These are phyloP conservation scores for Cercospora janseana DNA, from an alignment of 2,329 filamentous ascomycete genomes.

Conservation along the genomic window DNA sequence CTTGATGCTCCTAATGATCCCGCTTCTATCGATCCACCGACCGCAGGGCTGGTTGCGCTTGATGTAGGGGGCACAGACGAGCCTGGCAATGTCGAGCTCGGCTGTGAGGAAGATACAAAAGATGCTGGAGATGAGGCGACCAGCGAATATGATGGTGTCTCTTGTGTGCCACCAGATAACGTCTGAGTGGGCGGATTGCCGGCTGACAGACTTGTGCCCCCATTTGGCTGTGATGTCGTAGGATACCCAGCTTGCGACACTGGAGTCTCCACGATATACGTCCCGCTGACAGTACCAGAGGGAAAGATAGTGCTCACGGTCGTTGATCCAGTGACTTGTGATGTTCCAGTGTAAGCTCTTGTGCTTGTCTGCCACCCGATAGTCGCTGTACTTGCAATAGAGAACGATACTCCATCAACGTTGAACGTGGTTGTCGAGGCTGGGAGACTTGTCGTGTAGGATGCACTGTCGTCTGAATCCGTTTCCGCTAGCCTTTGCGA, in stretches of 20 bases:
- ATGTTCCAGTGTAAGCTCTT: conserved; percentile 11
- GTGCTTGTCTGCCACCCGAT: conserved; percentile 14
- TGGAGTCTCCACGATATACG: conserved; percentile 13
- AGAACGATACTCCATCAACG: background rate
- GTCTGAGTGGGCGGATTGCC: too few relatives aligned
- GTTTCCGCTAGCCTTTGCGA: conserved; percentile 12
- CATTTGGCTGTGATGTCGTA: background rate
- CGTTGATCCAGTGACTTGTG: conserved; percentile 13
- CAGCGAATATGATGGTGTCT: background rate
- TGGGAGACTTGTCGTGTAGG: conserved; percentile 1
- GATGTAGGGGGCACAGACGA: background rate
- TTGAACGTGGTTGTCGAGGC: background rate
- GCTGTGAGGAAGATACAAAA: background rate
- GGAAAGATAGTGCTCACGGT: conserved; percentile 18
- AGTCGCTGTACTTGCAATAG: conserved; percentile 13
- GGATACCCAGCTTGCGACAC: background rate
- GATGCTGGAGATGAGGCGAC: background rate
- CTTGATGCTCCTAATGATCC: background rate
- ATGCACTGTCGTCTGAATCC: conserved; percentile 7
- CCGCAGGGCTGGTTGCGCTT: background rate
- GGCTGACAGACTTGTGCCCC: background rate
- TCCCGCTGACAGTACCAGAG: conserved; percentile 7
- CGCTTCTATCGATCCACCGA: background rate
- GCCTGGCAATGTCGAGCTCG: too few relatives aligned
- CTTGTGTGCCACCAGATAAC: background rate